Evolutionary conservation across 2,329 filamentous ascomycete genomes (phyloP), one percentile per base, ranked within the genome.

Genomic region (Pseudogymnoascus verrucosus): DNA sequence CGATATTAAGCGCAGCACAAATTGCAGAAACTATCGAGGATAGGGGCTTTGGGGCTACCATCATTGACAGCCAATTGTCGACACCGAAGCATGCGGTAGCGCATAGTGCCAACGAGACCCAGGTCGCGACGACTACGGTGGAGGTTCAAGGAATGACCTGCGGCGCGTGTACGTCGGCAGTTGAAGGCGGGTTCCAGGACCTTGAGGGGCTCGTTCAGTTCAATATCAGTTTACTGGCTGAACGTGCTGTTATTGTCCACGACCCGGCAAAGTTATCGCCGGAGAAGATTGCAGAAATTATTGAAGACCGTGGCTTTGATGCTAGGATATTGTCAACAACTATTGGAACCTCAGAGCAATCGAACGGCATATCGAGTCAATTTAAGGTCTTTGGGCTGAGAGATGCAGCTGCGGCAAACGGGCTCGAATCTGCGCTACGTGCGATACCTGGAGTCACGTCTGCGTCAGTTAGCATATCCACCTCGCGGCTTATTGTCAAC

Each of bases 91-190:
- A 47, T 47, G 42, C 42, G 3, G 19, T 11, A 47, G 64, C 64
- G 4, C 67, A 70, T n/a, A 70, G 69, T 63, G 70, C 74, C 65
- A 73, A 73, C 64, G 66, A 74, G 68, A 75, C 79, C 66, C 76
- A 78, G 61, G 71, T 84, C 3, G 81, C 88, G 64, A 90, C 86
- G 0, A 97, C 93, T 0, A 98, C 93, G 0, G 82, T 99, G 16
- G 87, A 90, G 4, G 90, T 99, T 63, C 91, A 95, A 69, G 95
- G 95, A 61, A 99, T 99, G 95, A 99, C 95, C 1, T 98, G 95
- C 73, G 93, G 93, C 21, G 91, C 95, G 44, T 99, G 95, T 76
- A 98, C 95, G 0, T 93, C 93, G 1, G 92, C 93, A 5, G 87
- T 98, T 1, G 90, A 97, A 71, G 83, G 85, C 61, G 91, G 89